Percentiles rank a stretch among this genome's conserved stretches.
phyloP scores from a whole-genome alignment of 1,284 basidiomycete genomes.

The Peniophora sp. region DNA sequence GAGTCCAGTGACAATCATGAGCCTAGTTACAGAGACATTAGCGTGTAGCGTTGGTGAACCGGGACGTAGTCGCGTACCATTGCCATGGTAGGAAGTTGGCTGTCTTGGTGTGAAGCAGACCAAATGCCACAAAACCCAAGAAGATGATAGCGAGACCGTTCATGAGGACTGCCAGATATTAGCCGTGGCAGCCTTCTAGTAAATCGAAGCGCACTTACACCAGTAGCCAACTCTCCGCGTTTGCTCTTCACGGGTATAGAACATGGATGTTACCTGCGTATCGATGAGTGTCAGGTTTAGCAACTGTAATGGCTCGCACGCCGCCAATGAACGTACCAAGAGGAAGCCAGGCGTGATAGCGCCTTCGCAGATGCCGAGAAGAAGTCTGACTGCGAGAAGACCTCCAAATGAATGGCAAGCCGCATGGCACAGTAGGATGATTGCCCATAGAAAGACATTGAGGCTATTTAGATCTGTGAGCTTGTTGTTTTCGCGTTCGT shows the following conservation, averaged over 20 bases:
- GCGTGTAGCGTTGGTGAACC: neutral
- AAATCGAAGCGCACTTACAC: conserved; percentile 40
- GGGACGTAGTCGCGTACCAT: conserved; percentile 32
- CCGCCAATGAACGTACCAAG: conserved; percentile 29
- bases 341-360: conserved; percentile 73
- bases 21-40: conserved; percentile 28
- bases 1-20: conserved; percentile 67
- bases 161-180: conserved; percentile 10
- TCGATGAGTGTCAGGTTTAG: conserved; percentile 25
- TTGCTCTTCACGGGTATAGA: conserved; percentile 71
- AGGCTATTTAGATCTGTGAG: conserved; percentile 27
- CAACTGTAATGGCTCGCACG: too few relatives aligned
- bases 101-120: conserved; percentile 52
- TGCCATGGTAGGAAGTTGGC: conserved; percentile 56
- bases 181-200: neutral
- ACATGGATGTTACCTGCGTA: conserved; percentile 42
- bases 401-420: conserved; percentile 68
- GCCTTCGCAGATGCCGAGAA: conserved; percentile 73
- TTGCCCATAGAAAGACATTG: conserved; percentile 65
- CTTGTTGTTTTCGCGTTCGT: neutral
- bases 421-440: conserved; percentile 56
- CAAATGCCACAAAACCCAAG: conserved; percentile 65
- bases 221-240: conserved; percentile 68
- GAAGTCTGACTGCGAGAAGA: conserved; percentile 55
- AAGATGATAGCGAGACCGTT: conserved; percentile 33